Evolutionary conservation across 192 early-diverging fungal genomes (phyloP).

Genomic region (Helicostylum pulchrum): DNA sequence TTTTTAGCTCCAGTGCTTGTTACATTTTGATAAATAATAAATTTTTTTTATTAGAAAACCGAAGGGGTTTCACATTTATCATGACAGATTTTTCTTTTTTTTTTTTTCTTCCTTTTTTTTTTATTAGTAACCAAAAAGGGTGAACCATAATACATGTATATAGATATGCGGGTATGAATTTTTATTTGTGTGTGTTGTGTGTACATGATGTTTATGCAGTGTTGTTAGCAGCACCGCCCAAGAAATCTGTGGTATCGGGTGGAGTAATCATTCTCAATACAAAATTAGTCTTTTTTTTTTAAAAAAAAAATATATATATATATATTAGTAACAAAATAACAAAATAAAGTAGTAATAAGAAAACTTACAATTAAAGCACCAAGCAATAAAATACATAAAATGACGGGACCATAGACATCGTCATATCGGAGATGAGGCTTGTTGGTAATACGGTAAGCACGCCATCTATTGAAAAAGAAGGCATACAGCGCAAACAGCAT

Average conservation of each 20-base stretch:
- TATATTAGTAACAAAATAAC: background rate
- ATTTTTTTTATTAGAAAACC: no score
- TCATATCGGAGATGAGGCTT: constrained; percentile 53
- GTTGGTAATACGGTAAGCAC: constrained; percentile 63
- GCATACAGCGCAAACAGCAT: constrained; percentile 74
- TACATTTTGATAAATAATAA: no score
- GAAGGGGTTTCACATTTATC: no score
- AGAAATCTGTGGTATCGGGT: constrained; percentile 12
- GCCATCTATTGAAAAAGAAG: constrained; percentile 71
- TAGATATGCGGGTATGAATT: no score
- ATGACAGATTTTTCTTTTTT: no score
- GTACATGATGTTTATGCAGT: background rate
- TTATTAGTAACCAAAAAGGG: no score
- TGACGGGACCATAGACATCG: constrained; percentile 69
- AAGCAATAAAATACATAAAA: constrained; percentile 65
- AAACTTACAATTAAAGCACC: constrained; percentile 47
- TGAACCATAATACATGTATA: no score
- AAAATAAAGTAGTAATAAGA: background rate
- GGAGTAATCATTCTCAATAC: constrained; percentile 38
- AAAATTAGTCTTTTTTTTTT: constrained; percentile 15
- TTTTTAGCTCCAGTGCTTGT: no score
- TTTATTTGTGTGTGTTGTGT: no score
- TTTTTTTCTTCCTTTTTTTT: no score
- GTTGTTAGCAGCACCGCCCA: background rate
- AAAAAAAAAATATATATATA: no score